Base-by-base conservation (phyloP, 345 rosid species). In the Streptanthus diversifolius region DNA sequence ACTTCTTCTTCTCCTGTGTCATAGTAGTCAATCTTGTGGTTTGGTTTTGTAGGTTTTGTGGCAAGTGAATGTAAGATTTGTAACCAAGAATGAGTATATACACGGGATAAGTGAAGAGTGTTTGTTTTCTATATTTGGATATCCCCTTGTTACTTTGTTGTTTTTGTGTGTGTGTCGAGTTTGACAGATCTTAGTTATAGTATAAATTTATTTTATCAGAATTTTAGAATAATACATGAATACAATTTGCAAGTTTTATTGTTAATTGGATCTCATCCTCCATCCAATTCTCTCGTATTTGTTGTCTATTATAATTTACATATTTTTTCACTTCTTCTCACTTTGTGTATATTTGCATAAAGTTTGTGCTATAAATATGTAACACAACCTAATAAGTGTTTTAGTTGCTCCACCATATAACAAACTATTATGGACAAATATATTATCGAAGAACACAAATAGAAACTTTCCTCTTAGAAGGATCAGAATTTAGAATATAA, bases 1-100 rank as follows among this genome's bases (percentile, higher is more conserved):
- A 75, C 35, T 8, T 77, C 83, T 66, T 82, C 91, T 54, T 84
- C 91, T n/a, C 90, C 82, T 8, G 65, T 73, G 17, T 67, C 73
- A 43, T 70, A 76, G 58, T 21, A 32, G 57, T 3, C 15, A 4
- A 1, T 43, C 3, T 55, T 39, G 13, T 45, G 32, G n/a, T 18
- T 57, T 9, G 17, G 4, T 13, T 65, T 68, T 35, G 43, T 63
- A 62, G 70, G 65, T 53, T 30, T 76, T 60, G 4, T 32, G 32
- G 54, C 32, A 67, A 8, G 40, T 63, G 66, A 70, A 3, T 70
- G 75, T 70, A 70, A 33, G 53, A 62, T 68, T 51, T 60, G 62
- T 55, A 5, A 63, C 7, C 43, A 62, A 27, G 56, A 33, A 41
- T 53, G 74, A 18, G 3, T 37, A 27, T 66, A n/a, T 64, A 73